Evolutionary conservation across 306 rosid genomes (phyloP).

Genomic region (Dryas alaskensis): DNA sequence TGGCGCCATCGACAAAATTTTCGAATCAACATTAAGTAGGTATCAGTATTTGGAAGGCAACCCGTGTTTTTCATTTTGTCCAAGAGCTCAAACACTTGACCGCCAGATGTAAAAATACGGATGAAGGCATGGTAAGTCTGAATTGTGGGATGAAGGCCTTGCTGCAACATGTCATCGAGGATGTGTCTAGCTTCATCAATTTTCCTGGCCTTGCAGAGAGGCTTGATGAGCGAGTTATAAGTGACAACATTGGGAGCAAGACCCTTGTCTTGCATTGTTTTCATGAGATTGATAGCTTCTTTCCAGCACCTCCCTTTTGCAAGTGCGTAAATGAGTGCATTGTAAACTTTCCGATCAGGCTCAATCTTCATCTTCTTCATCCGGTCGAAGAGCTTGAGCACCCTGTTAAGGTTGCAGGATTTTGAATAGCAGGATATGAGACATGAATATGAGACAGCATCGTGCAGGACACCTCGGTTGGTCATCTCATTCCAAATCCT

Average conservation of each 20-base stretch:
- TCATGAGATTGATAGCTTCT: conserved; percentile 58
- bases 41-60: conserved; percentile 64
- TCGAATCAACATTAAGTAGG: conserved; percentile 83
- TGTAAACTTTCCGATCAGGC: conserved; percentile 80
- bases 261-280: conserved; percentile 61
- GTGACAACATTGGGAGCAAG: conserved; percentile 63
- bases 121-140: conserved; percentile 83
- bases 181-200: conserved; percentile 54
- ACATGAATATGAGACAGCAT: conserved; percentile 71
- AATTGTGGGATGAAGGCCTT: conserved; percentile 55
- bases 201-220: conserved; percentile 64
- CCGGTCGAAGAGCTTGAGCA: conserved; percentile 54
- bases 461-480: conserved; percentile 57
- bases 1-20: conserved; percentile 85
- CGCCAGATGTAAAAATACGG: conserved; percentile 48
- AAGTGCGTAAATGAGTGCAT: conserved; percentile 67
- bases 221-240: conserved; percentile 75
- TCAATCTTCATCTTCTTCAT: conserved; percentile 54
- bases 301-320: conserved; percentile 59
- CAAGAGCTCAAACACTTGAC: conserved; percentile 63
- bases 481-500: conserved; percentile 84
- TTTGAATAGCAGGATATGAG: conserved; percentile 82
- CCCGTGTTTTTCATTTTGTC: conserved; percentile 60
- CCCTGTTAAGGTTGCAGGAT: conserved; percentile 55
- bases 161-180: conserved; percentile 55